Conservation (phyloP, 441 rosid species). For the Caryocar brasiliense region DNA sequence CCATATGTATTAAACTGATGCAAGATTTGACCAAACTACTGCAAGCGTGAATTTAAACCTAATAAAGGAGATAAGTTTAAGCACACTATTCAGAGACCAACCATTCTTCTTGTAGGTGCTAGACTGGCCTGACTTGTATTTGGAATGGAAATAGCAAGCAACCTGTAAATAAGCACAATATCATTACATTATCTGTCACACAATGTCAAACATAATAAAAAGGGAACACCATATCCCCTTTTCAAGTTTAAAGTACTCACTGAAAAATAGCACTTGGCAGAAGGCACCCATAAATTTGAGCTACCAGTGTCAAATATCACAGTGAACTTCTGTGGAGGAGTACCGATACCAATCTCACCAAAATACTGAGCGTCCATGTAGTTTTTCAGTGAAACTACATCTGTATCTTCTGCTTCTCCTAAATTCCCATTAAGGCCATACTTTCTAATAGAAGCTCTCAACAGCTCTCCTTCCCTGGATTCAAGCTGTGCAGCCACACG, state of each 20-base stretch:
- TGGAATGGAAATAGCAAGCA: conserved; percentile 66
- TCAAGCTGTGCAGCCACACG: conserved; percentile 37
- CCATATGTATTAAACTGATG: too few species aligned
- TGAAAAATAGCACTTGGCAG: conserved; percentile 70
- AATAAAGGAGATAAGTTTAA: too few species aligned
- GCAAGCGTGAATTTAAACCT: too few species aligned
- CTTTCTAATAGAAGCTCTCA: conserved; percentile 34
- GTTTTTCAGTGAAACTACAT: conserved; percentile 51
- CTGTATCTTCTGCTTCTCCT: conserved; percentile 40
- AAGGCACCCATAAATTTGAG: conserved; percentile 83
- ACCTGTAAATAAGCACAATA: conserved; percentile 28
- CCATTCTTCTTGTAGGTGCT: conserved; percentile 63
- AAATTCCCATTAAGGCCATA: conserved; percentile 29
- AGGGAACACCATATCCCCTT: too few species aligned
- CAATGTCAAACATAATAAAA: too few species aligned
- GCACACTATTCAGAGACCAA: conserved; percentile 24
- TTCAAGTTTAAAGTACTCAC: conserved; percentile 27
- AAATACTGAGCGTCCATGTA: conserved; percentile 83
- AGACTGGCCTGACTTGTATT: conserved; percentile 54
- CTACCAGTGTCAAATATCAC: conserved; percentile 89
- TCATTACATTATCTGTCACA: not conserved
- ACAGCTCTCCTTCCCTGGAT: conserved; percentile 34
- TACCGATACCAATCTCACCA: conserved; percentile 74
- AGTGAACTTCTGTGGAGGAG: conserved; percentile 68
- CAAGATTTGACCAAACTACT: too few species aligned